Evolutionary conservation across 179 eudicot species (phyloP), one percentile per base, ranked within the genome.

Genomic region (Pouteria campechiana): DNA sequence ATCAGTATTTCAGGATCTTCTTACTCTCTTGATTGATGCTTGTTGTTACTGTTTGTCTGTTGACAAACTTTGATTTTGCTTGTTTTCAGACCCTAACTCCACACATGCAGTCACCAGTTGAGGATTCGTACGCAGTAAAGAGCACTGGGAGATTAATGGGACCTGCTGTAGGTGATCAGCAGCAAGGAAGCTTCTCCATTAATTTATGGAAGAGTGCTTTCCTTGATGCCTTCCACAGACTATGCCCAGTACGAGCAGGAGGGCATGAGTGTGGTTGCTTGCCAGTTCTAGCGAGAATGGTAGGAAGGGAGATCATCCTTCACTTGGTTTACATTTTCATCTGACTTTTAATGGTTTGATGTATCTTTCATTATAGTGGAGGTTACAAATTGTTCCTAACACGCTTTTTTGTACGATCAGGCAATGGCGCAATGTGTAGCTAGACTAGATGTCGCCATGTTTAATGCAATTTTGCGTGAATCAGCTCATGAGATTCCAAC

Each of bases 201-300:
- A 66, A 81, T 45, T 67, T 81, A 30, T 89, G 97, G 97, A 72
- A 52, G 51, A 69, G 60, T 59, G 95, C 95, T 36, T 89, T 89
- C 54, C 59, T 68, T 30, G 78, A 76, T 67, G 88, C 95, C 51
- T 70, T 75, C 37, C 75, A 55, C 24, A 71, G 89, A 67, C 81
- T 85, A 31, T 89, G 97, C 68, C 97, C 97, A 24, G 79, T 84
- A 37, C 85, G 93, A 40, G 88, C 93, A 23, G 85, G 67, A 46
- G 86, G 89, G n/a, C 78, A 89, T 36, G 81, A 71, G 53, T 89
- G 97, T 69, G 97, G 97, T 58, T 89, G 97, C 68, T 67, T 89
- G 43, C 85, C 93, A 8, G 68, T 81, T 36, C 49, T 85, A 65
- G 71, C 97, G 15, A 75, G 74, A 55, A 75, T 69, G 95, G 97